Conservation (phyloP, 139 green algal species). For the Chlorella sp. region DNA sequence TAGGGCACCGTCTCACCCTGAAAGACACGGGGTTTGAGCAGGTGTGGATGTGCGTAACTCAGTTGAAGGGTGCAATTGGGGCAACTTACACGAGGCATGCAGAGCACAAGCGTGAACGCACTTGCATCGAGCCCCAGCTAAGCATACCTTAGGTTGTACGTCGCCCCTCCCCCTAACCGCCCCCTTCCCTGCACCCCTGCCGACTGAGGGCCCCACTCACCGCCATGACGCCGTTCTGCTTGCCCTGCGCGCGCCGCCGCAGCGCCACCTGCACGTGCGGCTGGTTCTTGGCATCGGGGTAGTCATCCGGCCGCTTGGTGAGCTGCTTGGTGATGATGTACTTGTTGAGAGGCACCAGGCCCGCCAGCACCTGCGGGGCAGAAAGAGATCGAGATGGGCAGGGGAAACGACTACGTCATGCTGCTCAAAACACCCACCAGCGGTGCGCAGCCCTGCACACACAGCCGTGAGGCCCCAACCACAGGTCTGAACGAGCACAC, state of each 20-base stretch:
- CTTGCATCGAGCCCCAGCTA: not conserved
- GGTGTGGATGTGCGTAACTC: not conserved
- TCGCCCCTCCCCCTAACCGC: not conserved
- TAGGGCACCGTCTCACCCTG: constrained; percentile 96
- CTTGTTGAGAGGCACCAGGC: constrained; percentile 79
- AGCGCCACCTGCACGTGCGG: constrained; percentile 97
- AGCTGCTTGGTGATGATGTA: constrained; percentile 99
- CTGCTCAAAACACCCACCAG: too few species aligned
- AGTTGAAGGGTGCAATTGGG: too few species aligned
- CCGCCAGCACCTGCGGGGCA: constrained; percentile 55
- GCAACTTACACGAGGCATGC: not conserved
- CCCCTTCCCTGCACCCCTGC: not conserved
- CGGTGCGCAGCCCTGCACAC: too few species aligned
- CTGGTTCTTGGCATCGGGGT: constrained; percentile 94
- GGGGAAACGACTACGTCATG: not conserved
- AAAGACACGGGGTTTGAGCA: not conserved
- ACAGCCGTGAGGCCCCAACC: not conserved
- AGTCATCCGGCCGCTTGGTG: constrained; percentile 94
- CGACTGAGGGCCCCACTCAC: constrained; percentile 20
- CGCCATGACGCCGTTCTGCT: constrained; percentile 80
- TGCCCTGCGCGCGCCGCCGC: constrained; percentile 72
- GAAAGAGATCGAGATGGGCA: not conserved
- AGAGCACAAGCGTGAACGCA: not conserved
- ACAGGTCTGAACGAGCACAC: not conserved
- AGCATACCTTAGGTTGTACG: not conserved